A percentile compares a stretch with the other conserved stretches of the same genome.
Conservation (phyloP, 2,329 filamentous ascomycete species). For the Aspergillus ruber region DNA sequence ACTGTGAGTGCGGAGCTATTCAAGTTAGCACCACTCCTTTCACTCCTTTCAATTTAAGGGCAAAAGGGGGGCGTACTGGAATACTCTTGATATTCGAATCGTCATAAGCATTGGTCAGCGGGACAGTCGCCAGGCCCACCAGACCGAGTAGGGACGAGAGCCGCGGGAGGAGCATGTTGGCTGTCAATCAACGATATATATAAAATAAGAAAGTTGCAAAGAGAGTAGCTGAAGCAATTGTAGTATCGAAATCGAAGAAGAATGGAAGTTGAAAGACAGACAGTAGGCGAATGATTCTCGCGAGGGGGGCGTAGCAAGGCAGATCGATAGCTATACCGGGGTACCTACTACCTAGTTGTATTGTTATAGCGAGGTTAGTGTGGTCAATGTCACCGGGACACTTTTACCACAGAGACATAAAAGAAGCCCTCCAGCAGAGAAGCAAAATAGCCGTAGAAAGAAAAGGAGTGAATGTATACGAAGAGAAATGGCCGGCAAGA, state of each 20-base stretch:
- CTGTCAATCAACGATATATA: conserved; percentile 1
- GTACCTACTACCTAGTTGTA: too few relatives aligned
- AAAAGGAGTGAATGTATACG: conserved; percentile 5
- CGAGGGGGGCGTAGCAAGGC: too few relatives aligned
- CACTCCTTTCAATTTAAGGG: too few relatives aligned
- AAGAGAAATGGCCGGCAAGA: background rate
- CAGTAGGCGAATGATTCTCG: background rate
- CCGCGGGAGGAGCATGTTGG: conserved; percentile 27
- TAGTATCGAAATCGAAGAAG: background rate
- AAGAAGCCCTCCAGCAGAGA: background rate
- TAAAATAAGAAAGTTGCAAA: background rate
- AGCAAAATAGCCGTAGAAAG: conserved; percentile 2
- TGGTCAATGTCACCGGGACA: too few relatives aligned
- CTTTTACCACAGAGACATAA: too few relatives aligned
- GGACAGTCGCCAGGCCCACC: conserved; percentile 26
- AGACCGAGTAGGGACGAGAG: conserved; percentile 30
- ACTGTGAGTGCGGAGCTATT: conserved; percentile 78
- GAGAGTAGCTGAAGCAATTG: background rate
- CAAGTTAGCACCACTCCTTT: conserved; percentile 8
- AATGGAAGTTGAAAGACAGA: conserved; percentile 1
- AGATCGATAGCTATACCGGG: too few relatives aligned
- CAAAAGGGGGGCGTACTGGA: conserved; percentile 46
- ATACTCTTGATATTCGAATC: conserved; percentile 56
- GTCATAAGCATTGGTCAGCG: conserved; percentile 35
- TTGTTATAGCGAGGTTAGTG: too few relatives aligned